Base-by-base conservation (phyloP, 31 red algal genomes). In the Asparagopsis taxiformis region DNA sequence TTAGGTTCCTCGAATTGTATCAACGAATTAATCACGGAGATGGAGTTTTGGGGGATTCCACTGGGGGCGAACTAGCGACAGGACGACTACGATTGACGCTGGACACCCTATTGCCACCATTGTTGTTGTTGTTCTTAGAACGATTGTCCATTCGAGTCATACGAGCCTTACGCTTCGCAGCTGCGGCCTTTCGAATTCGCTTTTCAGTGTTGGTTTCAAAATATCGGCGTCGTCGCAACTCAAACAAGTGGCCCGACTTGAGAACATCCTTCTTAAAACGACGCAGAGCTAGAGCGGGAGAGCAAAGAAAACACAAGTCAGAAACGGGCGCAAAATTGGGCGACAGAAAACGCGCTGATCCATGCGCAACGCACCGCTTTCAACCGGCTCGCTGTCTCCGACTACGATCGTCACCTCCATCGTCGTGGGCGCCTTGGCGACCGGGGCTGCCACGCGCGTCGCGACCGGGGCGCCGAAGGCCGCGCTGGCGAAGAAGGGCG, bases 181-280 rank as follows among this genome's bases (percentile, higher is more conserved):
- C 74, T 37, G 76, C 82, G 30, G 74, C 66, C 58, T 94, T 94
- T 52, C 93, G 85, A 83, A 88, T 75, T 16, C 87, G 86, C 74
- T 87, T 91, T 43, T 91, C 93, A 31, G 87, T 91, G 43, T 80
- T 97, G 70, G 86, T 91, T 53, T 97, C 93, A 69, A 97, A 97
- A 59, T 90, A 91, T 52, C 85, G 87, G 36, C 93, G 79, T 58
- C 93, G 77, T 34, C 80, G 72, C 6, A 91, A 50, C 62, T 97
- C 93, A 31, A 82, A 85, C 1, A 97, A 38, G 30, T 90, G 79
- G 1, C 93, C 93, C n/a, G 70, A 72, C 62, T 91, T 97, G 64
- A 51, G 70, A 26, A 97, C 86, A 48, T 97, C 93, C 49, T 87
- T 91, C 65, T 91, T 91, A 51, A 97, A 97, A 16, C 93, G 78